Conservation (phyloP, 2,329 filamentous ascomycete genomes). For the Aspergillaceae sp. region DNA sequence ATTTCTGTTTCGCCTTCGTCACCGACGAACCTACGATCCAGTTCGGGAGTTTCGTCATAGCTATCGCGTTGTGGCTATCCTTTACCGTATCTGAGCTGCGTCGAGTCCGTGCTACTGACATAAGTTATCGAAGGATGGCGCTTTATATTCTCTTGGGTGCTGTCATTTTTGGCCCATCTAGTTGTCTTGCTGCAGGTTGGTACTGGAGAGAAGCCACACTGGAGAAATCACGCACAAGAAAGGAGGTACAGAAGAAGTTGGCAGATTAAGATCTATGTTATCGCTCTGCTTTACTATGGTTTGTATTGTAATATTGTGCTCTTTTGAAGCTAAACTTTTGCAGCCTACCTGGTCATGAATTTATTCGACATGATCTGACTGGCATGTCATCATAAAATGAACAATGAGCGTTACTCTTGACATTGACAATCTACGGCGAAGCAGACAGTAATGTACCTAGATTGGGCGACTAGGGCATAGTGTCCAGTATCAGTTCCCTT, state of each 20-base stretch:
- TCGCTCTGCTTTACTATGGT: no score
- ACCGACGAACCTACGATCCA: background rate
- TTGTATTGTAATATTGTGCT: no score
- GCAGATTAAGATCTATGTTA: background rate
- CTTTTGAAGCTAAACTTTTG: no score
- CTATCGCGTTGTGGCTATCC: conserved; percentile 3
- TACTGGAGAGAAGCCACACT: background rate
- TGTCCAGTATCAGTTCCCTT: no score
- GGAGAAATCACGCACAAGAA: background rate
- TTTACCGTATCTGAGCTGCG: conserved; percentile 9
- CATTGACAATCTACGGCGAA: no score
- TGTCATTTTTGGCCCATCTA: background rate
- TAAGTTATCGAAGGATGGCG: background rate
- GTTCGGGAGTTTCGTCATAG: background rate
- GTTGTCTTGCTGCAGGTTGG: background rate
- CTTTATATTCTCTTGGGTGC: background rate
- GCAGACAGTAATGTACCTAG: no score
- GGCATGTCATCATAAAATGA: no score
- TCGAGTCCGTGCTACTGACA: conserved; percentile 2
- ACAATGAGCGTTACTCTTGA: no score
- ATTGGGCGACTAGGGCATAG: no score
- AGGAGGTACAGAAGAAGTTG: background rate
- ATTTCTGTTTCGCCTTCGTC: background rate
- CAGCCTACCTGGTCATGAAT: no score
- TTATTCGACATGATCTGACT: no score